A percentile compares a stretch with the other conserved stretches of the same genome.
phyloP scores from a whole-genome alignment of 1,139 yeast species.

The Sugiyamaella sp. region DNA sequence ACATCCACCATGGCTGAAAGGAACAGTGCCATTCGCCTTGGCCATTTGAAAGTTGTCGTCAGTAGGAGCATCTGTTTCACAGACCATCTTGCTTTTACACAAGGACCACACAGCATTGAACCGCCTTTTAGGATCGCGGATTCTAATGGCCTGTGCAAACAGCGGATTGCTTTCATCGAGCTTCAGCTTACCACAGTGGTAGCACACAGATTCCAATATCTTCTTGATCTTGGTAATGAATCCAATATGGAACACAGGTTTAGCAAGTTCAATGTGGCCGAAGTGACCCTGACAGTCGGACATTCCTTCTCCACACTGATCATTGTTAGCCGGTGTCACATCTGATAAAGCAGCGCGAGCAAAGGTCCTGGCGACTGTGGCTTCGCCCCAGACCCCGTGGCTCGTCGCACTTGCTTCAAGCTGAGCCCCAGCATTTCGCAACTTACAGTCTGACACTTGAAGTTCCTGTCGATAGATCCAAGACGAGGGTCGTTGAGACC shows the following conservation, averaged over 20 bases:
- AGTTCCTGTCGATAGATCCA: conserved; percentile 95
- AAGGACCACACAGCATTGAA: conserved; percentile 95
- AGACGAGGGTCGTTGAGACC: conserved; percentile 96
- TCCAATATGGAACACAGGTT: conserved; percentile 96
- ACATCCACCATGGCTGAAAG: conserved; percentile 89
- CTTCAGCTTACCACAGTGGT: conserved; percentile 95
- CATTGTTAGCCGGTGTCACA: background rate
- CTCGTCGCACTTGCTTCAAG: background rate
- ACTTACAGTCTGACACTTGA: conserved; percentile 84
- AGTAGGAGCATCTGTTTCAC: conserved; percentile 79
- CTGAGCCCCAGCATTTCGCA: too few species aligned
- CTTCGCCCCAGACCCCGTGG: background rate
- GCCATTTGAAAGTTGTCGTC: conserved; percentile 51
- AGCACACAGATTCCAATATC: conserved; percentile 94
- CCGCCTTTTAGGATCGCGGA: conserved; percentile 92
- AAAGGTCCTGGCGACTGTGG: background rate
- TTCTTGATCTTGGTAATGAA: conserved; percentile 92
- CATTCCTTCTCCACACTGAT: conserved; percentile 93
- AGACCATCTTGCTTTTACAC: conserved; percentile 89
- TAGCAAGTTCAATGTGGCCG: conserved; percentile 97
- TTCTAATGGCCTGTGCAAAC: conserved; percentile 86
- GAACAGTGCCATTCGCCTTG: conserved; percentile 41
- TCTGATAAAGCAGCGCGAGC: too few species aligned
- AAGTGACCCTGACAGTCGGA: conserved; percentile 99
- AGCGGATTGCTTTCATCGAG: conserved; percentile 79